A percentile compares a stretch with the other conserved stretches of the same genome.
Evolutionary conservation across 2,329 filamentous ascomycete species (phyloP).

Genomic region (Talaromyces sp.): DNA sequence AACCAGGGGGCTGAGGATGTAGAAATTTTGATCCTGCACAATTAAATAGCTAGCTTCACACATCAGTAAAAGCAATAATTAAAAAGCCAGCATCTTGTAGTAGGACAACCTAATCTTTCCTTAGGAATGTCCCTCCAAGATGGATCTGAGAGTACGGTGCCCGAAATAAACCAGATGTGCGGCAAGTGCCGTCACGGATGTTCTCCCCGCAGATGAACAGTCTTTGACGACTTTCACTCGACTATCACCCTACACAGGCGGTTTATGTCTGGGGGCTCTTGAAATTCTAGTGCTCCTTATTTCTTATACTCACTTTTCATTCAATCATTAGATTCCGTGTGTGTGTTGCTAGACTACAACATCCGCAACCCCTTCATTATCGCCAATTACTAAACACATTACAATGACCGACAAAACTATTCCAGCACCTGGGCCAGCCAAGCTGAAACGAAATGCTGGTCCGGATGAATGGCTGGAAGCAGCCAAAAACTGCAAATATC

Average conservation of each 20-base stretch:
- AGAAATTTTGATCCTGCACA: not conserved
- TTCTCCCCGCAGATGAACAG: slow-evolving; percentile 8
- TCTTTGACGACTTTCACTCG: not conserved
- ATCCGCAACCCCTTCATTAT: slow-evolving; percentile 16
- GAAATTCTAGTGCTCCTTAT: not conserved
- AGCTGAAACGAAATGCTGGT: slow-evolving; percentile 75
- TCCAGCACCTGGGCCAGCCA: slow-evolving; percentile 87
- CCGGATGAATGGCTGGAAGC: slow-evolving; percentile 96
- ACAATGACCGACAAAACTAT: slow-evolving; percentile 55
- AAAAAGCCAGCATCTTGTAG: not conserved
- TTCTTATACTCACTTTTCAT: not conserved
- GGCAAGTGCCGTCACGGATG: slow-evolving; percentile 2
- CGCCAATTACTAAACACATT: slow-evolving; percentile 10
- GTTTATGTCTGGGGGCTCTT: slow-evolving; percentile 5
- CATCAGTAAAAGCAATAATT: not conserved
- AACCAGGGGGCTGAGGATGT: not conserved
- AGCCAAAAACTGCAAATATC: slow-evolving; percentile 94
- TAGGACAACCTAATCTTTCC: not conserved
- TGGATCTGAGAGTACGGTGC: not conserved
- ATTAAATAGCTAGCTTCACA: not conserved
- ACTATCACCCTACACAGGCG: slow-evolving; percentile 8
- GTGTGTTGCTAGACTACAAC: not conserved
- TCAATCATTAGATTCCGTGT: not conserved
- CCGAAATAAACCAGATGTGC: not conserved
- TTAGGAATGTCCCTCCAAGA: not conserved